Base-by-base conservation (phyloP, 75 land plant species). In the Pinus albicaulis region DNA sequence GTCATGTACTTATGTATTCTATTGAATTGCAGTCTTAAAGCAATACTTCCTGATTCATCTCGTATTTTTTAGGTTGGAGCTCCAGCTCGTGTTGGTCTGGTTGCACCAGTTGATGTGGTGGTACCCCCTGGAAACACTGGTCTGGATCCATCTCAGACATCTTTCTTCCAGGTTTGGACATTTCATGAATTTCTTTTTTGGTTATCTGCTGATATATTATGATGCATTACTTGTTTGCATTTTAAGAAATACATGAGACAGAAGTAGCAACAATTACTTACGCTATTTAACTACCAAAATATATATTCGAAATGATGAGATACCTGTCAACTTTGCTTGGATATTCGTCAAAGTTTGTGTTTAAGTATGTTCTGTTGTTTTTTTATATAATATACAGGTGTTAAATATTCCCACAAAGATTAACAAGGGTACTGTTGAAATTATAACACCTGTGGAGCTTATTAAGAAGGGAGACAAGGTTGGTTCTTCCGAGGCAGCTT, bases 361-460 rank as follows among this genome's bases (percentile, higher is more conserved):
- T 44, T 48, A 48, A 48, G 12, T 48, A 48, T 48, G 53, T 1
- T 10, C 71, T 36, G 53, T 34, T 23, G n/a, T 7, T 68, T 75
- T 19, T 76, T 76, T 22, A 14, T 56, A 17, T 44, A 7, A 20
- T 58, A 52, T 58, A 10, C 83, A 90, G 92, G 93, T 89, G 5
- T 81, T 91, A 6, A 91, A 91, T 61, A 91, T 91, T 55, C 91
- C 93, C 22, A 91, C 93, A 63, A 91, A 91, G 82, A 91, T 91
- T 86, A 91, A 91, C 89, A 91, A 91, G 84, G 93, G 93, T 72
- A 91, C 93, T 36, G 93, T 82, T 23, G 92, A 90, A 66, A 90
- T 90, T 64, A 81, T 14, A 88, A 86, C 92, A 60, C 85, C 92
- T 11, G 93, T 91, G 73, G 92, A 90, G 69, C 88, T 90, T 14